Conservation (phyloP, 352 stramenopile genomes). For the Phytophthora lateralis region DNA sequence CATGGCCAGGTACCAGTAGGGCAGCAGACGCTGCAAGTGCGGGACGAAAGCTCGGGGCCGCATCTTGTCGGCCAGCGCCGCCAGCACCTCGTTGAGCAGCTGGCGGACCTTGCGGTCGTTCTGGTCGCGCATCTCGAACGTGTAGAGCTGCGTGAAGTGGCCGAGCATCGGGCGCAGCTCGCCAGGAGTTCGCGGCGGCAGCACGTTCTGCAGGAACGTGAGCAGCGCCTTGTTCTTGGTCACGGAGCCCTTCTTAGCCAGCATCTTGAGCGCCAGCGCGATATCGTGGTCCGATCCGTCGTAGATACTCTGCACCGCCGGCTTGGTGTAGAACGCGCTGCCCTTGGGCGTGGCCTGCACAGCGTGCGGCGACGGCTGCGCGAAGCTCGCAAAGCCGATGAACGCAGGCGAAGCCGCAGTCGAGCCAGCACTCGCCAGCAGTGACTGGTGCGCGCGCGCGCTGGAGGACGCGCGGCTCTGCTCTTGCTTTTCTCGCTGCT, state of each 20-base stretch:
- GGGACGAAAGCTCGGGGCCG: slow-evolving; percentile 70
- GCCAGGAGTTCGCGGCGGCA: slow-evolving; percentile 60
- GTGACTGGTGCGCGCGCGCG: slow-evolving; percentile 63
- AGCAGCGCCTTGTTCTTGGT: slow-evolving; percentile 85
- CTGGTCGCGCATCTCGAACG: slow-evolving; percentile 81
- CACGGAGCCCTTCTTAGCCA: slow-evolving; percentile 81
- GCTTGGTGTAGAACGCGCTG: slow-evolving; percentile 16
- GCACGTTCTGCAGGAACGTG: slow-evolving; percentile 58
- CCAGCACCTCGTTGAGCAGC: slow-evolving; percentile 76
- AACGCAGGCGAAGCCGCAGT: slow-evolving; percentile 44
- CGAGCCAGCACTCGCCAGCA: slow-evolving; percentile 43
- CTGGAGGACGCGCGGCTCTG: slow-evolving; percentile 83
- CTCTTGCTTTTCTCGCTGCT: slow-evolving; percentile 88
- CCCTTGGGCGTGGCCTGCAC: slow-evolving; percentile 19
- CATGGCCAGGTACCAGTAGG: slow-evolving; percentile 84
- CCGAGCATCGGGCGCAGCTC: slow-evolving; percentile 77
- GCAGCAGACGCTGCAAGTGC: slow-evolving; percentile 73
- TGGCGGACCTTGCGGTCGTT: slow-evolving; percentile 86
- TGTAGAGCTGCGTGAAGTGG: slow-evolving; percentile 80
- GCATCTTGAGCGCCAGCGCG: slow-evolving; percentile 81
- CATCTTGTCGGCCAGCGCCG: slow-evolving; percentile 60
- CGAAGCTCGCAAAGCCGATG: slow-evolving; percentile 80
- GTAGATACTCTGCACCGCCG: slow-evolving; percentile 64
- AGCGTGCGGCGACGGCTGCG: slow-evolving; percentile 27
- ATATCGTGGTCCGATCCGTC: slow-evolving; percentile 82